Conservation (phyloP, 2,329 filamentous ascomycete genomes). For the Diaporthe ilicicola region DNA sequence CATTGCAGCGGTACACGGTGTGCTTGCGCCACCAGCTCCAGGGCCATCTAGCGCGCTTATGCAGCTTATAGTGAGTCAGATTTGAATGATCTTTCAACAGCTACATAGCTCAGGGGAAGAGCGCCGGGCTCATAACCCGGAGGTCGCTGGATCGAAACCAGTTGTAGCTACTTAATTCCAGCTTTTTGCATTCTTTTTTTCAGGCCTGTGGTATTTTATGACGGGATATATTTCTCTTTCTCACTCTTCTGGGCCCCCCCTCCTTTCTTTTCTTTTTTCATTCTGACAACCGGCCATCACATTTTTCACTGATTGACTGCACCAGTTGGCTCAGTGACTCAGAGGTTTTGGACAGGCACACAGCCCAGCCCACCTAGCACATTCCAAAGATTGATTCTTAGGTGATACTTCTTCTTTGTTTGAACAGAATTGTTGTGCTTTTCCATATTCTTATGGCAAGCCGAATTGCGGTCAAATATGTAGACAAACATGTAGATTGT, state of each 20-base stretch:
- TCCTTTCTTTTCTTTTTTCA: background rate
- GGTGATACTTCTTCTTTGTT: no score
- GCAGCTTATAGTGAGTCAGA: no score
- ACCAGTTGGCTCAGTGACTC: background rate
- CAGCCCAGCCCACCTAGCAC: background rate
- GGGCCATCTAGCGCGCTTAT: no score
- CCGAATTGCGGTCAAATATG: no score
- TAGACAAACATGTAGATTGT: background rate
- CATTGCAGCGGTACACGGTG: no score
- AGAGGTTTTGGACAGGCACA: background rate
- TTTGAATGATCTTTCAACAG: background rate
- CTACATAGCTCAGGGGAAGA: slow-evolving; percentile 34
- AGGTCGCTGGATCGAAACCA: slow-evolving; percentile 35
- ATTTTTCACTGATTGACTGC: background rate
- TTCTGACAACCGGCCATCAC: background rate
- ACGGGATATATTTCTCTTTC: background rate
- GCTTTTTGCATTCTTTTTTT: background rate
- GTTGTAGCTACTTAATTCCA: slow-evolving; percentile 13
- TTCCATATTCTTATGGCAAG: background rate
- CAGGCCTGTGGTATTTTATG: background rate
- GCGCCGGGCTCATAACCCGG: slow-evolving; percentile 36
- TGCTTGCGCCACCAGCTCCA: no score
- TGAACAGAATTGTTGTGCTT: background rate
- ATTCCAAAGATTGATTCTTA: background rate
- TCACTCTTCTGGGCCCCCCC: no score